phyloP scores from a whole-genome alignment of 2,329 filamentous ascomycete genomes.

The Septoria linicola region DNA sequence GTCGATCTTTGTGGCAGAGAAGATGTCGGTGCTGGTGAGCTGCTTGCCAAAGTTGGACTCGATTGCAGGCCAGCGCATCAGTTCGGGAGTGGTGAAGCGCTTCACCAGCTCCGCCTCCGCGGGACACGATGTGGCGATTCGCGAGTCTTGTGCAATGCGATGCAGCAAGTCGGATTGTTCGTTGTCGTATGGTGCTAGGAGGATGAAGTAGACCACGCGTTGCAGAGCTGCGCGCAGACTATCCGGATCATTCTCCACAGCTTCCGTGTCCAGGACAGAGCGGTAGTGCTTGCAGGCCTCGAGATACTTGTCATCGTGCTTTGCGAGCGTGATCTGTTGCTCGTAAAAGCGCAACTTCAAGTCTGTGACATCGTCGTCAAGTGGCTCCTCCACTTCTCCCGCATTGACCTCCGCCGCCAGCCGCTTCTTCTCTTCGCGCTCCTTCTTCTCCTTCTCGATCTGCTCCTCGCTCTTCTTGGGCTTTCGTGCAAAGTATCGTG shows the following conservation, averaged over 20 bases:
- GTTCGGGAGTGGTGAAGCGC: conserved; percentile 89
- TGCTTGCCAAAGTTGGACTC: conserved; percentile 85
- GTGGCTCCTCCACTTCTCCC: conserved; percentile 72
- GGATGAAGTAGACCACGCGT: conserved; percentile 95
- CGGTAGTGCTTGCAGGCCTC: conserved; percentile 98
- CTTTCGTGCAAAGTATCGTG: conserved; percentile 83
- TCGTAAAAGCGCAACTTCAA: conserved; percentile 95
- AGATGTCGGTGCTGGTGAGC: conserved; percentile 85
- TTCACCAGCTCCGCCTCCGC: conserved; percentile 84
- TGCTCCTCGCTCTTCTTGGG: conserved; percentile 87
- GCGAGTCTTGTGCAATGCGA: conserved; percentile 80
- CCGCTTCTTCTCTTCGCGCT: conserved; percentile 78
- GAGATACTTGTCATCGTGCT: conserved; percentile 96
- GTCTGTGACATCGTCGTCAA: conserved; percentile 90
- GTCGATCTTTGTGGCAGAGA: conserved; percentile 60
- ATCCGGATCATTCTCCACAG: conserved; percentile 82
- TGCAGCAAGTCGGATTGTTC: conserved; percentile 97
- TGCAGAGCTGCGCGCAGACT: conserved; percentile 85
- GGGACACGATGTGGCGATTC: conserved; percentile 57
- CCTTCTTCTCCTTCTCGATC: conserved; percentile 85
- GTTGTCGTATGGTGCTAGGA: conserved; percentile 95
- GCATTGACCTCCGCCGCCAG: conserved; percentile 52
- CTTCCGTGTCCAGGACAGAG: conserved; percentile 93
- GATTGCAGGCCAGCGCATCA: conserved; percentile 98
- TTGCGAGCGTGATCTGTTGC: conserved; percentile 91